Conservation (phyloP, 2,329 filamentous ascomycete genomes). For the Polytolypa hystricis region DNA sequence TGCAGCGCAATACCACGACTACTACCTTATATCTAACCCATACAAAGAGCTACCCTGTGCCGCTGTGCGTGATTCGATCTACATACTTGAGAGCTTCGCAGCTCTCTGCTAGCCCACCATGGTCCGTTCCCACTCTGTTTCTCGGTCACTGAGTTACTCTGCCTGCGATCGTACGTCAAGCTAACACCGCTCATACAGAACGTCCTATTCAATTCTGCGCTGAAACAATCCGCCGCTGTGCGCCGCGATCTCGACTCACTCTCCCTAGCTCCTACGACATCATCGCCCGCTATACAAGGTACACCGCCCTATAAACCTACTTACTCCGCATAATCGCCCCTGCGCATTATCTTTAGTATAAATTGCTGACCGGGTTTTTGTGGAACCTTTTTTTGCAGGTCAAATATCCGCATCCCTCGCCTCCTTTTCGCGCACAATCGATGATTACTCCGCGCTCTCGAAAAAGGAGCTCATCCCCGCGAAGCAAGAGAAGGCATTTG, state of each 20-base stretch:
- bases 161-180: too few species aligned
- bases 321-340: background rate
- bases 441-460: slow-evolving; percentile 79
- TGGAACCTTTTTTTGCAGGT: too few species aligned
- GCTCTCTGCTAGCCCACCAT: too few species aligned
- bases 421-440: slow-evolving; percentile 77
- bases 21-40: too few species aligned
- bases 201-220: slow-evolving; percentile 71
- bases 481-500: slow-evolving; percentile 83
- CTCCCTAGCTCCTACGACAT: slow-evolving; percentile 45
- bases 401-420: slow-evolving; percentile 69
- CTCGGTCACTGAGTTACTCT: too few species aligned
- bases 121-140: too few species aligned
- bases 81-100: too few species aligned
- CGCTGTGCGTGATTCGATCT: too few species aligned
- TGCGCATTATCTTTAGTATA: background rate
- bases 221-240: slow-evolving; percentile 73
- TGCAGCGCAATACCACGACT: too few species aligned
- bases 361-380: background rate
- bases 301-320: background rate
- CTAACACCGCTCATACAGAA: too few species aligned
- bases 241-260: slow-evolving; percentile 65
- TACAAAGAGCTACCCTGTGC: too few species aligned
- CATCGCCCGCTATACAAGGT: slow-evolving; percentile 53
- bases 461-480: slow-evolving; percentile 80